These are phyloP conservation scores for Kalmusia sp. DNA, from an alignment of 2,329 filamentous ascomycete genomes.

Conservation along the genomic window DNA sequence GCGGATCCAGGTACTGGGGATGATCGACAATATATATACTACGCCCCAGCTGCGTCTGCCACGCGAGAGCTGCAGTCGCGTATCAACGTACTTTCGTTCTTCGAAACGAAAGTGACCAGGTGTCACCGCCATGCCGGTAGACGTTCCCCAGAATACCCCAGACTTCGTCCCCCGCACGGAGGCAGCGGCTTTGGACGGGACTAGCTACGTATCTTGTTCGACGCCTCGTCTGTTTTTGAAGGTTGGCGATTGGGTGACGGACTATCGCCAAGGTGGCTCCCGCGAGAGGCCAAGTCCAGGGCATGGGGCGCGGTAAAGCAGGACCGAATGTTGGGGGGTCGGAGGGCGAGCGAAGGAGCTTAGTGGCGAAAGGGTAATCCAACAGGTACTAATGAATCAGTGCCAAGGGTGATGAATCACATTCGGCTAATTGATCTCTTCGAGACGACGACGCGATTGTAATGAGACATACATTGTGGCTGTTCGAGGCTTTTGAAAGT, in stretches of 20 bases:
- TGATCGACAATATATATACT: constrained; percentile 7
- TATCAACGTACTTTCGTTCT: neutral
- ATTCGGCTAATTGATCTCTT: neutral
- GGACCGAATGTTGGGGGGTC: neutral
- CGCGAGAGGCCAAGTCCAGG: neutral
- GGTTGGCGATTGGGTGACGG: neutral
- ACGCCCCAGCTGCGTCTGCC: neutral
- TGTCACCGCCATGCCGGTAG: neutral
- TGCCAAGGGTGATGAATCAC: neutral
- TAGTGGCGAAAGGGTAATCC: neutral
- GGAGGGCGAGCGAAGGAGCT: neutral
- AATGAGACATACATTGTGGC: neutral
- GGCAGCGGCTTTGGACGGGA: neutral
- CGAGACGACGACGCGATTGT: neutral
- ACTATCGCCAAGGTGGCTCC: neutral
- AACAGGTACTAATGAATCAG: constrained; percentile 4
- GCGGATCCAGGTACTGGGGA: neutral
- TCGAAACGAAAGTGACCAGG: neutral
- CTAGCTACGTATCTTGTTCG: neutral
- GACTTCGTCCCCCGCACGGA: neutral
- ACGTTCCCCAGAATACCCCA: constrained; percentile 6
- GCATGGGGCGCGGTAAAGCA: neutral
- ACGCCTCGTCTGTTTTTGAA: neutral
- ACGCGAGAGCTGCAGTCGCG: neutral
- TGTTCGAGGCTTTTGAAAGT: neutral